Percentiles rank a stretch among this genome's conserved stretches.
Conservation (phyloP, 2,329 filamentous ascomycete genomes). For the Diaporthe australafricana region DNA sequence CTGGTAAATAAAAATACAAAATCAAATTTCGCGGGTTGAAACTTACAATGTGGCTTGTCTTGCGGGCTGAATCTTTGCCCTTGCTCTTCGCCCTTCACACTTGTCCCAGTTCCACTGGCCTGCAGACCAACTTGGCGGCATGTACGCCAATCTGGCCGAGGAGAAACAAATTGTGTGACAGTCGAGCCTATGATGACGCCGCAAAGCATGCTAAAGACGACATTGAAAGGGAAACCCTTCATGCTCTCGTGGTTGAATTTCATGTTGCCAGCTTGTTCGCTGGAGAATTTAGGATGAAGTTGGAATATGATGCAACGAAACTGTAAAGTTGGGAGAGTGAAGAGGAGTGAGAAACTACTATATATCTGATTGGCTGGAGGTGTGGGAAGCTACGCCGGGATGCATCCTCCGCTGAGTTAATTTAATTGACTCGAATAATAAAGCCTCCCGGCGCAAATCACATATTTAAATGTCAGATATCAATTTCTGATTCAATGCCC, state of each 20-base stretch:
- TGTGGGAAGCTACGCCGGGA: not conserved
- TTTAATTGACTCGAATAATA: not conserved
- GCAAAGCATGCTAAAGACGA: not conserved
- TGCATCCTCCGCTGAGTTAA: not conserved
- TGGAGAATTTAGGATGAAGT: not conserved
- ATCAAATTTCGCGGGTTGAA: not conserved
- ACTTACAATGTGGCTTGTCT: conserved; percentile 1
- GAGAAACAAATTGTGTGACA: not conserved
- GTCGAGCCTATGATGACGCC: not conserved
- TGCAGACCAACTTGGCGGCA: not conserved
- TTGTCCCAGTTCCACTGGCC: not conserved
- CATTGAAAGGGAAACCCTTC: not conserved
- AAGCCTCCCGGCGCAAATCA: not conserved
- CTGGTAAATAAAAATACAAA: not conserved
- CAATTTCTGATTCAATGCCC: not conserved
- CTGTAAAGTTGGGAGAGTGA: not conserved
- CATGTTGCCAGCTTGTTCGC: not conserved
- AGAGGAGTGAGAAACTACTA: not conserved
- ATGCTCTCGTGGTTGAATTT: not conserved
- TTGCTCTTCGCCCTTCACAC: not conserved
- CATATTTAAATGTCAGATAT: not conserved
- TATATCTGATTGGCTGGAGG: not conserved
- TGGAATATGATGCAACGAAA: not conserved
- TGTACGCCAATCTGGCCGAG: not conserved
- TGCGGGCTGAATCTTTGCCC: not conserved